Evolutionary conservation across 345 rosid genomes (phyloP).

Genomic region (Citrus unshiu): DNA sequence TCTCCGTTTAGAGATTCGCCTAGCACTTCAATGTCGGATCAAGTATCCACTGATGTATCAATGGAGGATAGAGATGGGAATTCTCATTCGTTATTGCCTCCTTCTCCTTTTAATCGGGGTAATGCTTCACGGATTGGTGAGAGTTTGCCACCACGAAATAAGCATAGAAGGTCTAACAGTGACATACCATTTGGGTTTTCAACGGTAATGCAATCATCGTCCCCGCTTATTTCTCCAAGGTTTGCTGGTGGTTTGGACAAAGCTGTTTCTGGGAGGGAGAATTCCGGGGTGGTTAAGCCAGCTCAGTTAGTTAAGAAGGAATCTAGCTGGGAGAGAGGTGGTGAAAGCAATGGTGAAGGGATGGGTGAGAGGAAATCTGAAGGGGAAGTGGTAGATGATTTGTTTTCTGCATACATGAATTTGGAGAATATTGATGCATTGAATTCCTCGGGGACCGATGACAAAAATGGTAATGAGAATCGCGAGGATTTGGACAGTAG

Average conservation of each 20-base stretch:
- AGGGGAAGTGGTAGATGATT: constrained; percentile 82
- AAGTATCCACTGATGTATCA: constrained; percentile 45
- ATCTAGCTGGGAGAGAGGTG: constrained; percentile 50
- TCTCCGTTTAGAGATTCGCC: constrained; percentile 57
- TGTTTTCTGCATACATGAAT: constrained; percentile 94
- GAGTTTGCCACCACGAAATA: constrained; percentile 72
- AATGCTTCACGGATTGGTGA: constrained; percentile 46
- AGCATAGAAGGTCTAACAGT: constrained; percentile 84
- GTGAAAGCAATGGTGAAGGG: constrained; percentile 47
- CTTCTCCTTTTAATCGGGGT: constrained; percentile 58
- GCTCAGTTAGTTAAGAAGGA: constrained; percentile 49
- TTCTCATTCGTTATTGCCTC: constrained; percentile 57
- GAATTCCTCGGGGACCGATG: constrained; percentile 81
- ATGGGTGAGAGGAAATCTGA: constrained; percentile 72
- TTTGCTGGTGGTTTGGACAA: constrained; percentile 44
- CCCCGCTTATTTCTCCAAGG: constrained; percentile 53
- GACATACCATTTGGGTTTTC: constrained; percentile 80
- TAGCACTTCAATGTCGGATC: constrained; percentile 35
- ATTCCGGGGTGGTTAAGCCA: constrained; percentile 33
- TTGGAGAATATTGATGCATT: constrained; percentile 76
- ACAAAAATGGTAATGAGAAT: constrained; percentile 60
- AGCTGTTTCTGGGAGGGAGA: constrained; percentile 45
- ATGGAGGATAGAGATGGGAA: constrained; percentile 65
- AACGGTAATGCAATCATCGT: constrained; percentile 49
- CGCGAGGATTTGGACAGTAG: constrained; percentile 84